Evolutionary conservation across 2,329 filamentous ascomycete genomes (phyloP), one percentile per base, ranked within the genome.

Genomic region (Pseudopyricularia javanii): DNA sequence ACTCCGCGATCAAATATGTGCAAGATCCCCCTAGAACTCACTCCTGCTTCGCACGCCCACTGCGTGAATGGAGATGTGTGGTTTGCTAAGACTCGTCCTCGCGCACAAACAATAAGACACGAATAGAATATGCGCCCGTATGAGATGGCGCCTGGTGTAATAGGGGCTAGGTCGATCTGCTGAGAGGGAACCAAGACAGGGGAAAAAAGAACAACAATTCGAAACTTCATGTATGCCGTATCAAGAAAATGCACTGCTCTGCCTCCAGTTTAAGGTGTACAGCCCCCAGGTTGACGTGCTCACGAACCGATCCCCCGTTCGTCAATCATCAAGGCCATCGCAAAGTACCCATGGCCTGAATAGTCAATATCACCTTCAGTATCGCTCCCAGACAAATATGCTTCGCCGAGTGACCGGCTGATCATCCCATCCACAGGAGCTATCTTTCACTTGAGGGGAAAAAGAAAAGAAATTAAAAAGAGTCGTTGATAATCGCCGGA

Each of bases 1-100:
- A 54, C 53, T 54, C 53, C 53, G 43, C 40, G 43, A 20, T 33
- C 33, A 30, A 45, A 54, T 50, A 54, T 50, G 47, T 54, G 52
- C 51, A 40, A 40, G 11, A n/a, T 40, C 28, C 8, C 43, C 40
- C 32, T 35, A 45, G 50, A 45, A 20, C 40, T 5, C 40, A 26
- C 8, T 22, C 40, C n/a, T 24, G 40, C 40, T 45, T 26, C 20
- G n/a, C n/a, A n/a, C n/a, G n/a, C n/a, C n/a, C n/a, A n/a, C n/a
- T n/a, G n/a, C n/a, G n/a, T n/a, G n/a, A n/a, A n/a, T n/a, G n/a
- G n/a, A n/a, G n/a, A n/a, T n/a, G n/a, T n/a, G n/a, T n/a, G n/a
- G n/a, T n/a, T n/a, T n/a, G n/a, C n/a, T n/a, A n/a, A n/a, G n/a
- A n/a, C n/a, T n/a, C n/a, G n/a, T n/a, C 37, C 37, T 43, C 17